phyloP scores from a whole-genome alignment of 495 filamentous ascomycete species.

The Xanthoparmelia taractica region DNA sequence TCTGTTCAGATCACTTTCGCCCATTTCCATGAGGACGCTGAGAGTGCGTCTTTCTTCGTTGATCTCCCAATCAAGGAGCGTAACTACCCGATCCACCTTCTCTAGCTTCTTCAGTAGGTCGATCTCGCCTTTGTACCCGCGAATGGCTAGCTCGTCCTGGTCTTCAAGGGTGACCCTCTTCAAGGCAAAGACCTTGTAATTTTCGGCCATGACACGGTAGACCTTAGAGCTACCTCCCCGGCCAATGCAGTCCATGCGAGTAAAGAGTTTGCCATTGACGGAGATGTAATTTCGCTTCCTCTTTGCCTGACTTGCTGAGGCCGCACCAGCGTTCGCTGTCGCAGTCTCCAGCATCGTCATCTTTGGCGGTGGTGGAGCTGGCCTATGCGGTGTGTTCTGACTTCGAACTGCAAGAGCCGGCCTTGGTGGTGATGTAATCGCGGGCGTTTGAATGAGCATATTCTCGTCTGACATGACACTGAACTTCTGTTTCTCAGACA shows the following conservation, averaged over 20 bases:
- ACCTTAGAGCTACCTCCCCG: constrained; percentile 88
- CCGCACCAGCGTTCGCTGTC: constrained; percentile 73
- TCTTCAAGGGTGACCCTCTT: constrained; percentile 89
- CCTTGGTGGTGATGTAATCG: constrained; percentile 50
- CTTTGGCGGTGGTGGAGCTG: constrained; percentile 82
- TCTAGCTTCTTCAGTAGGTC: constrained; percentile 76
- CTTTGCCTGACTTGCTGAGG: constrained; percentile 57
- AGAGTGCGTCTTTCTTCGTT: constrained; percentile 82
- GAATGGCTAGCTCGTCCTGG: constrained; percentile 72
- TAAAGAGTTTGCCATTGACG: constrained; percentile 88
- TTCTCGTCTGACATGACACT: constrained; percentile 43
- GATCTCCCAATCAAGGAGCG: constrained; percentile 84
- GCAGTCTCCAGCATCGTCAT: constrained; percentile 93
- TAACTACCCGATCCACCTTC: constrained; percentile 80
- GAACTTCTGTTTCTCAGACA: constrained; percentile 55
- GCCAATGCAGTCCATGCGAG: constrained; percentile 79
- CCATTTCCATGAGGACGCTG: constrained; percentile 94
- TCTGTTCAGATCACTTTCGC: constrained; percentile 88
- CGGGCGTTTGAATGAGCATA: constrained; percentile 38
- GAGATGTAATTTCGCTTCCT: constrained; percentile 72
- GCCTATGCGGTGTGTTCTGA: constrained; percentile 73
- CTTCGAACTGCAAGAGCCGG: constrained; percentile 63
- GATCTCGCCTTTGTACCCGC: constrained; percentile 94
- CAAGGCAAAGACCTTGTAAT: constrained; percentile 85
- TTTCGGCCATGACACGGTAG: constrained; percentile 95